Percentiles rank a stretch among this genome's conserved stretches.
Evolutionary conservation across 208 protist genomes (phyloP).

Genomic region (Perkinsela sp.): DNA sequence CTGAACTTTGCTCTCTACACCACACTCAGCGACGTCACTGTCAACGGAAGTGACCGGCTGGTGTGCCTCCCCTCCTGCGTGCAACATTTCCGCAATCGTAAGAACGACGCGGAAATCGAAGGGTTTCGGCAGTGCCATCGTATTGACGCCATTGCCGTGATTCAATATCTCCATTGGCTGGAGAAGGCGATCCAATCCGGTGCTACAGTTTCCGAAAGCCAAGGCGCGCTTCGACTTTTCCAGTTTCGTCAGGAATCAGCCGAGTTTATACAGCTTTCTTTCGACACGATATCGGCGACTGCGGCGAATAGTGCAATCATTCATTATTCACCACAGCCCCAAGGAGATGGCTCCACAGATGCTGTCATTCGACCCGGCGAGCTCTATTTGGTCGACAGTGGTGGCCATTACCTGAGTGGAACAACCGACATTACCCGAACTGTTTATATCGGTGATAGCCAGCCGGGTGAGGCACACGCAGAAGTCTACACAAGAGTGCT

Average conservation of each 20-base stretch:
- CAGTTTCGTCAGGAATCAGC: neutral
- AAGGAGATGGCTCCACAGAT: no score
- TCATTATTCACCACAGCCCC: neutral
- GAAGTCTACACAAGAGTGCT: neutral
- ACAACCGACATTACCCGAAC: neutral
- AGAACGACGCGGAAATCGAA: neutral
- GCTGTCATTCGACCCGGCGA: neutral
- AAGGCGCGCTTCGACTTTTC: neutral
- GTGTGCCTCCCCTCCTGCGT: neutral
- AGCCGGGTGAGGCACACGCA: neutral
- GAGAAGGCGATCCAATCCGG: neutral
- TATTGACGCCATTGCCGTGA: neutral
- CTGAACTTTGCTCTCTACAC: neutral
- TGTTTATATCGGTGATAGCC: neutral
- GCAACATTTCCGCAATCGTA: neutral
- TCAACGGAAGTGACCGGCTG: no score
- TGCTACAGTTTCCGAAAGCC: neutral
- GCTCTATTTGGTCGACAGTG: neutral
- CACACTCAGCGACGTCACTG: no score
- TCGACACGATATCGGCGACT: neutral
- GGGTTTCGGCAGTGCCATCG: neutral
- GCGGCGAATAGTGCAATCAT: neutral
- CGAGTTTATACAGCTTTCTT: neutral
- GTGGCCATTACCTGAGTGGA: neutral
- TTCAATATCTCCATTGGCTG: neutral